Base-by-base conservation (phyloP, 352 stramenopile genomes). In the Globisporangium takayamanum region DNA sequence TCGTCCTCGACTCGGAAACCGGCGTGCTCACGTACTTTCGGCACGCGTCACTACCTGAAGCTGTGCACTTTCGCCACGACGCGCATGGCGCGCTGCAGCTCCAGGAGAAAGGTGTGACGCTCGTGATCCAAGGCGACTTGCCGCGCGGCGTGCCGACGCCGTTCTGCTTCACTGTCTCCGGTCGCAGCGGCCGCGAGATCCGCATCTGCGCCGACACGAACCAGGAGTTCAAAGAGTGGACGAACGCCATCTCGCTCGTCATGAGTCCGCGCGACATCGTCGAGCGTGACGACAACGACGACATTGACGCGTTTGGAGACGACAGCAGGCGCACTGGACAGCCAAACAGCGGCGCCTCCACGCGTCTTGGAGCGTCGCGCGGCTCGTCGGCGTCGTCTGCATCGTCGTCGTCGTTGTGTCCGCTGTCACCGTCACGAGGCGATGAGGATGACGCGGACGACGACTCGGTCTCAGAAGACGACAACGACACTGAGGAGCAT, bases 151-250 rank as follows among this genome's bases (percentile, higher is more conserved):
- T 86, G n/a, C 83, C 83, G 10, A 89, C 78, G 14, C 83, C 83
- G 12, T 93, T 90, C 66, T 93, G 83, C 62, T 93, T 93, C 61
- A 87, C 74, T 10, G 66, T 89, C 26, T 60, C 71, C 4, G 66
- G 66, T 10, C 64, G 68, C n/a, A 67, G 64, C 30, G 65, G 72
- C 20, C 65, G 58, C 28, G 64, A 79, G 20, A 60, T 89, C 47
- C 68, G 80, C 18, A 68, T 91, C 11, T 92, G 83, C 51, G 80
- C 80, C 1, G 78, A 92, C 50, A 76, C 80, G 7, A 84, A 82
- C 49, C 60, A 73, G 14, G 80, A 93, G 28, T 91, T 93, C 60
- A 69, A 70, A 5, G 79, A 86, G 25, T 93, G 83, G 83, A 93
- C 83, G 1, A 76, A 74, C 48, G 78, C 77, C 2, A 87, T 93